Conservation (phyloP, 2,329 filamentous ascomycete species). For the Verticillium zaregamsianum region DNA sequence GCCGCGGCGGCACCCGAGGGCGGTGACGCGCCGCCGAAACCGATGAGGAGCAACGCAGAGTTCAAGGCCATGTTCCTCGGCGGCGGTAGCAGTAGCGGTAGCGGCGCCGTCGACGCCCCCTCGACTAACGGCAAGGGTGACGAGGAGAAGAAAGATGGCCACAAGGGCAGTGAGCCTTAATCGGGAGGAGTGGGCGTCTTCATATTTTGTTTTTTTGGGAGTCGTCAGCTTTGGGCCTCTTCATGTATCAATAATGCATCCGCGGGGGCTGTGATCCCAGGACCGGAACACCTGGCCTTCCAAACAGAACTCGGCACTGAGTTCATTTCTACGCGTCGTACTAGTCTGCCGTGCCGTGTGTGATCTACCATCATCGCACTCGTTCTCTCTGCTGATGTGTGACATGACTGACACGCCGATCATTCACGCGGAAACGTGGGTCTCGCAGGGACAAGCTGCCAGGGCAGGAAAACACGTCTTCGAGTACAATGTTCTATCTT, state of each 20-base stretch:
- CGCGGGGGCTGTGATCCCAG: neutral
- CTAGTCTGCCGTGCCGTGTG: neutral
- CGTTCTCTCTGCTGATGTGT: neutral
- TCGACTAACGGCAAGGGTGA: slow-evolving; percentile 5
- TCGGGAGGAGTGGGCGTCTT: neutral
- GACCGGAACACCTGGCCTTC: neutral
- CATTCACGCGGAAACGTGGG: neutral
- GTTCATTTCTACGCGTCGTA: neutral
- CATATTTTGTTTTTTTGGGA: neutral
- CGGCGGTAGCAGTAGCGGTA: slow-evolving; percentile 5
- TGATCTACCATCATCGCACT: neutral
- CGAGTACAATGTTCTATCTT: neutral
- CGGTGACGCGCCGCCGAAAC: slow-evolving; percentile 17
- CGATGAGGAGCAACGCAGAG: slow-evolving; percentile 51
- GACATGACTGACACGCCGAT: neutral
- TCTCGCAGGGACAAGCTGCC: too few relatives aligned
- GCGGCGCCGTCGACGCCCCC: neutral
- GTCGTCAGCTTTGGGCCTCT: neutral
- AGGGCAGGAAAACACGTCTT: too few relatives aligned
- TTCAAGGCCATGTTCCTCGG: slow-evolving; percentile 50
- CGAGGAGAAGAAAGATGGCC: slow-evolving; percentile 1
- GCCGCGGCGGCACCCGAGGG: slow-evolving; percentile 9
- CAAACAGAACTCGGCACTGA: neutral
- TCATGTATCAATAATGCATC: neutral
- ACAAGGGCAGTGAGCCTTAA: neutral